Conservation (phyloP, 257 asterid species). For the Solanum pimpinellifolium region DNA sequence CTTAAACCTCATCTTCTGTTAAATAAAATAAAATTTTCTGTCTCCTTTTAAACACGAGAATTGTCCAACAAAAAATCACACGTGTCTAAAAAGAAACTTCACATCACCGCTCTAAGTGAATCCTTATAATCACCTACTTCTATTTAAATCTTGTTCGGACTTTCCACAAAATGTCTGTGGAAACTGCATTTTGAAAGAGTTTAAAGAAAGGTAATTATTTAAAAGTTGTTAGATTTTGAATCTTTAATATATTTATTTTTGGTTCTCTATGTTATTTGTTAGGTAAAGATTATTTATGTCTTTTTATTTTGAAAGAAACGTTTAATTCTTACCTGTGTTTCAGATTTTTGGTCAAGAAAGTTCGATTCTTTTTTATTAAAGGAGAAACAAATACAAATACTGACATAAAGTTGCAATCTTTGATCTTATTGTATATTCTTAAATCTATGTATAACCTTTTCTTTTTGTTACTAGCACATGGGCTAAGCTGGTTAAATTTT, state of each 20-base stretch:
- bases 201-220: not conserved
- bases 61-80: not conserved
- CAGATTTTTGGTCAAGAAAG: not conserved
- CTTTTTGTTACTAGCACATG: not conserved
- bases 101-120: not conserved
- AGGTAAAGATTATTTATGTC: not conserved
- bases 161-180: not conserved
- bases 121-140: not conserved
- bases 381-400: not conserved
- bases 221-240: not conserved
- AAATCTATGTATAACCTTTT: not conserved
- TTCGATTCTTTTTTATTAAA: not conserved
- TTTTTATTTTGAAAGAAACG: not conserved
- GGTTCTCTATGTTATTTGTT: not conserved
- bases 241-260: not conserved
- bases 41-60: no score
- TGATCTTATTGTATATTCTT: not conserved
- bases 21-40: no score
- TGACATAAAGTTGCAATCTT: not conserved
- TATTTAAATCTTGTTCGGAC: not conserved
- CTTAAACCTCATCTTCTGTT: no score
- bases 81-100: not conserved
- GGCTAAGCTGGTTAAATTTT: not conserved
- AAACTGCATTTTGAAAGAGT: not conserved
- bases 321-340: not conserved